Percentiles rank a stretch among this genome's conserved stretches.
These are phyloP conservation scores for Neurospora tetraspora DNA, from an alignment of 495 filamentous ascomycete genomes.

Conservation along the genomic window DNA sequence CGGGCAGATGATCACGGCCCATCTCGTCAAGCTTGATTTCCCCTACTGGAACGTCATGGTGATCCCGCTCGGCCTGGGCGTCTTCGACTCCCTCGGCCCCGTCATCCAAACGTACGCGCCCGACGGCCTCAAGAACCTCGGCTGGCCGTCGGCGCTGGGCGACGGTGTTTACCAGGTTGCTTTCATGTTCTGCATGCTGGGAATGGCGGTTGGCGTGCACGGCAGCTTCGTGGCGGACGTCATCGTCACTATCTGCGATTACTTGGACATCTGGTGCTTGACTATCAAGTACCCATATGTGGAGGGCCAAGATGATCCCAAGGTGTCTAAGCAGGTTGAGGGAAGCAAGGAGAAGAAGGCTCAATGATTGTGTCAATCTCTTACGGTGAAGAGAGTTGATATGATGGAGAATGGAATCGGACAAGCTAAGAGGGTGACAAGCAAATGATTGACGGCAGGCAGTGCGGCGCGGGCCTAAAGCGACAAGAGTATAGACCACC, in stretches of 20 bases:
- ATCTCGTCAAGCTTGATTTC: slow-evolving; percentile 74
- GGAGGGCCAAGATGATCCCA: slow-evolving; percentile 25
- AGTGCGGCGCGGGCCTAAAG: neutral
- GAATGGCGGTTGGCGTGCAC: slow-evolving; percentile 74
- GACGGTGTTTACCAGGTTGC: slow-evolving; percentile 68
- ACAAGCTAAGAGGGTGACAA: neutral
- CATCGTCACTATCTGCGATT: slow-evolving; percentile 93
- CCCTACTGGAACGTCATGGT: slow-evolving; percentile 79
- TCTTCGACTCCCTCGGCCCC: slow-evolving; percentile 70
- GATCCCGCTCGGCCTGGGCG: slow-evolving; percentile 55
- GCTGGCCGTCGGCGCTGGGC: slow-evolving; percentile 73
- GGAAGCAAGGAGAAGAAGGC: slow-evolving; percentile 18
- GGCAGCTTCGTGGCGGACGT: slow-evolving; percentile 94
- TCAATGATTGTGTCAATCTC: slow-evolving; percentile 7
- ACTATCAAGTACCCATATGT: slow-evolving; percentile 78
- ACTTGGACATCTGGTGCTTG: slow-evolving; percentile 95
- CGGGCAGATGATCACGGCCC: slow-evolving; percentile 88
- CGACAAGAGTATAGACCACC: neutral
- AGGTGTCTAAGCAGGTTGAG: slow-evolving; percentile 7
- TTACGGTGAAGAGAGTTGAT: neutral
- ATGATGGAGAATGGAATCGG: neutral
- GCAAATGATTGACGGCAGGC: neutral
- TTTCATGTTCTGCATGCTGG: slow-evolving; percentile 76
- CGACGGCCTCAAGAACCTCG: slow-evolving; percentile 33
- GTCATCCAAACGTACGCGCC: slow-evolving; percentile 46